Evolutionary conservation across 73 alveolate species (phyloP).

Genomic region (Paramecium tetraurelia): DNA sequence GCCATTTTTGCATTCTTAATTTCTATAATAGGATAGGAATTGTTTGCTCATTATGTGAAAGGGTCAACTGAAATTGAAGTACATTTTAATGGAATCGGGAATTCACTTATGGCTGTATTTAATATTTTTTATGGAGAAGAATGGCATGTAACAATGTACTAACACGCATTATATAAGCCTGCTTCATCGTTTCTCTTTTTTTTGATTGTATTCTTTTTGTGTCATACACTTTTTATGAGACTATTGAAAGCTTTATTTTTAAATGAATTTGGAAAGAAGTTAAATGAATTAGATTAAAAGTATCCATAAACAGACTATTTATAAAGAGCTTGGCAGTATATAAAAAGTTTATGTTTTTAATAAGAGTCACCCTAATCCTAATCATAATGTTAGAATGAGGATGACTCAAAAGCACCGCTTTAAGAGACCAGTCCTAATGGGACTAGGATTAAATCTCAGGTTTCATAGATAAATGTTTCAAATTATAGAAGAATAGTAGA

Average conservation of each 20-base stretch:
- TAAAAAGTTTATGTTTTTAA: neutral
- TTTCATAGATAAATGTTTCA: neutral
- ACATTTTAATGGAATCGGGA: conserved; percentile 48
- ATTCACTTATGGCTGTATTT: conserved; percentile 52
- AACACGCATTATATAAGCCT: conserved; percentile 15
- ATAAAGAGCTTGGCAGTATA: neutral
- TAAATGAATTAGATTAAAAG: neutral
- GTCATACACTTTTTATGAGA: conserved; percentile 42
- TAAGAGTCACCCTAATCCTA: neutral
- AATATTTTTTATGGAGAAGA: conserved; percentile 57
- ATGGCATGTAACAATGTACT: conserved; percentile 65
- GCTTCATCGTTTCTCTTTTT: neutral
- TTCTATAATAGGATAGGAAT: neutral
- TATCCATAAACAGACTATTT: conserved; percentile 4
- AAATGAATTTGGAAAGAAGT: conserved; percentile 44
- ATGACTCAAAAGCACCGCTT: conserved; percentile 26
- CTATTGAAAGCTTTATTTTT: conserved; percentile 49
- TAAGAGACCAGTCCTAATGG: neutral
- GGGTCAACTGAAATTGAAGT: neutral
- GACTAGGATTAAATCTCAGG: neutral
- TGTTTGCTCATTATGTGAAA: conserved; percentile 28
- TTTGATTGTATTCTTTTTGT: neutral
- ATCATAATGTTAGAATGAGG: neutral
- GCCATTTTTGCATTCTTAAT: neutral
- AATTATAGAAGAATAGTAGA: neutral